Evolutionary conservation across 2,329 filamentous ascomycete genomes (phyloP).

Genomic region (Gliomastix tumulicola): DNA sequence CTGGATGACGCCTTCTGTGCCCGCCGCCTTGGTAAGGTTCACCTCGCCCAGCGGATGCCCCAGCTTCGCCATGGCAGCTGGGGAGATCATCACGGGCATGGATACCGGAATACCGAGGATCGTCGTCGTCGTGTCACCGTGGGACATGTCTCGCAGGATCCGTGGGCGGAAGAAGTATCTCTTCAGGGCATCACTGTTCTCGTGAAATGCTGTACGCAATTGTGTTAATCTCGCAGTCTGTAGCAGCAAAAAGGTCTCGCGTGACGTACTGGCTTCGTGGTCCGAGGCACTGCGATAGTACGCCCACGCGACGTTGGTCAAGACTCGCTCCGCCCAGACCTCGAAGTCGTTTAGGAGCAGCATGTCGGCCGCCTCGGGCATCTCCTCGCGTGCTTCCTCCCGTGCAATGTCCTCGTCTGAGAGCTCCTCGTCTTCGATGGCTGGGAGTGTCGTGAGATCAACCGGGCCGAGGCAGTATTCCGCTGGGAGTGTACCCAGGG

Average conservation of each 20-base stretch:
- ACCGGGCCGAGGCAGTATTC: constrained; percentile 3
- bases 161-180: constrained; percentile 33
- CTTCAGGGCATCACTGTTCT: constrained; percentile 38
- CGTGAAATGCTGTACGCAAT: neutral
- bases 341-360: constrained; percentile 3
- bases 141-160: constrained; percentile 14
- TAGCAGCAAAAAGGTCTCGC: neutral
- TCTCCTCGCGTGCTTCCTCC: constrained; percentile 1
- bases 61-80: constrained; percentile 34
- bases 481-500: constrained; percentile 1
- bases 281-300: constrained; percentile 5
- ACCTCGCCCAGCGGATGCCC: constrained; percentile 35
- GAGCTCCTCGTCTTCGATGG: constrained; percentile 1
- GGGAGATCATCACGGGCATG: constrained; percentile 41
- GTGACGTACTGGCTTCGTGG: constrained; percentile 1
- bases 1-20: constrained; percentile 36
- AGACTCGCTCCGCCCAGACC: constrained; percentile 1
- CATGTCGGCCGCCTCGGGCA: constrained; percentile 1
- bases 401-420: constrained; percentile 1
- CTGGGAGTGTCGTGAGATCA: neutral
- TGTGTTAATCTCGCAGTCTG: neutral
- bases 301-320: constrained; percentile 4
- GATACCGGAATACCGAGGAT: constrained; percentile 39
- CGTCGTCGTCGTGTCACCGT: constrained; percentile 19
- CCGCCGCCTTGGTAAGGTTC: constrained; percentile 39